Conservation (phyloP, 768 basidiomycete genomes). For the Suillus alpinus region DNA sequence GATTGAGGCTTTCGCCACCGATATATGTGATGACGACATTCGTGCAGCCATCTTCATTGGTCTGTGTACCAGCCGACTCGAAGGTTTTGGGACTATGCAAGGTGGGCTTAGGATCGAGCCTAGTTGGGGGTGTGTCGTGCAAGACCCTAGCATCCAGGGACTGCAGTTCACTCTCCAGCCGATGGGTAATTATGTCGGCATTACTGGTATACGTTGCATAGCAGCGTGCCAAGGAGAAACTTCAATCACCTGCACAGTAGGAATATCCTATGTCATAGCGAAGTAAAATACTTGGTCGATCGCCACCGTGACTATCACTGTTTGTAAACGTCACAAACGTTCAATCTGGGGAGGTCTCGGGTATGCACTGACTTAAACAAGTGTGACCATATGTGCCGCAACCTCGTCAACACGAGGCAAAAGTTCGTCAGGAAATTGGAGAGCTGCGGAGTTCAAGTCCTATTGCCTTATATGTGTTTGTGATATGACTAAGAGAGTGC, state of each 20-base stretch:
- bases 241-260: slow-evolving; percentile 53
- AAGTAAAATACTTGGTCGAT: slow-evolving; percentile 44
- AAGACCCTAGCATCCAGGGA: slow-evolving; percentile 23
- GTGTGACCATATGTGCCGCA: no score
- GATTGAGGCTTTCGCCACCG: slow-evolving; percentile 73
- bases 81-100: background rate
- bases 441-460: no score
- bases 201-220: background rate
- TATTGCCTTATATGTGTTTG: no score
- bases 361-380: no score
- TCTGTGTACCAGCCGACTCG: background rate
- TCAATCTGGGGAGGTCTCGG: no score
- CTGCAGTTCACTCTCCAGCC: background rate
- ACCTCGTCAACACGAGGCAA: no score
- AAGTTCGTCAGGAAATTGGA: no score
- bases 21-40: slow-evolving; percentile 49
- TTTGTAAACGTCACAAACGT: no score
- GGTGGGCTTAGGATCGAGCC: slow-evolving; percentile 14
- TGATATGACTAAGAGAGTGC: no score
- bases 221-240: background rate
- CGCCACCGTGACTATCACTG: background rate
- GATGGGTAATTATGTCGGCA: background rate
- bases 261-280: slow-evolving; percentile 79
- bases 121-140: slow-evolving; percentile 36
- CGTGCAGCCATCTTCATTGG: background rate